Base-by-base conservation (phyloP, 1,139 yeast species). In the Wickerhamiella infanticola region DNA sequence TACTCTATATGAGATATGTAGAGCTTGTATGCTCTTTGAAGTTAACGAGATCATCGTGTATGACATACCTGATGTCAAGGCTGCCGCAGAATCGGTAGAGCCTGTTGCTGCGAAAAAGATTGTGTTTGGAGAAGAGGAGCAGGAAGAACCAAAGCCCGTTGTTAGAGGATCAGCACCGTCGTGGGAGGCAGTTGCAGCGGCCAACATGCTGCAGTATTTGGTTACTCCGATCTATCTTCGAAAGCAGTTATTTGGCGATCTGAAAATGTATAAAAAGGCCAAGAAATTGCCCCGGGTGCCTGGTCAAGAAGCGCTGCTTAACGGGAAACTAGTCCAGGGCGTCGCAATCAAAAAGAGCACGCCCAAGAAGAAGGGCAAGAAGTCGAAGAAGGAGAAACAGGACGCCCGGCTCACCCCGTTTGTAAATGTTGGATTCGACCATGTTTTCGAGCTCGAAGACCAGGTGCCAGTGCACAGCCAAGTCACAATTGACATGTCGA, bases 171-270 rank as follows among this genome's bases (percentile, higher is more conserved):
- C 44, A 37, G 35, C 49, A 47, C 51, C 58, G 46, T 49, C 63
- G 50, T 50, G 68, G 37, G 67, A 73, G 43, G 23, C 45, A 27
- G 36, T 39, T 2, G 57, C 78, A 18, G 68, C 84, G 41, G 93
- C 94, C 0, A 70, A 80, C 2, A 67, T 86, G 45, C 66, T 86
- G 46, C 95, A 85, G 59, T 86, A 68, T 58, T 84, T 84, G 56
- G 75, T 86, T 13, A 86, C 96, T 0, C 96, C 96, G 1, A 83
- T 88, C 43, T 84, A 86, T 58, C 68, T 86, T 38, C 73, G 80
- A 25, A 77, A 78, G 51, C 64, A 79, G 1, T 70, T 80, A 7
- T 82, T 86, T 63, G 51, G 49, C 48, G 64, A 68, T 45, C 51
- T 59, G 33, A 57, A 62, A 24, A 72, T 78, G 53, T 78, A 83